Conservation (phyloP, 805 yeast species). For the Wickerhamomyces silvicola region DNA sequence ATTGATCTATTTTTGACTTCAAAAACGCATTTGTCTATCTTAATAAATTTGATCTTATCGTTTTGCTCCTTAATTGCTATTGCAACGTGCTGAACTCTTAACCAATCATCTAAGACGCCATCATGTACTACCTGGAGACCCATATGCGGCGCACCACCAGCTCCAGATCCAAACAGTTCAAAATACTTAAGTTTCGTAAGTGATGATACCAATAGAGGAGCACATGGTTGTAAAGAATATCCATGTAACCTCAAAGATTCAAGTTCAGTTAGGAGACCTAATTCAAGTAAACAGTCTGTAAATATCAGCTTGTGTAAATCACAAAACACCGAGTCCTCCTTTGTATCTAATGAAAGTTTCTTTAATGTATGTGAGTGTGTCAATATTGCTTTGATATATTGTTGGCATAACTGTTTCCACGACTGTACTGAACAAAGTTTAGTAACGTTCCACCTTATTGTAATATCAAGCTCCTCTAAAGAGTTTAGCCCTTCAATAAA, state of each 20-base stretch:
- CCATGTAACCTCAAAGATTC: constrained; percentile 37
- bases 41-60: constrained; percentile 31
- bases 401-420: constrained; percentile 18
- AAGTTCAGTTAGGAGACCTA: constrained; percentile 22
- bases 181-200: constrained; percentile 27
- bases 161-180: constrained; percentile 42
- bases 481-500: constrained; percentile 24
- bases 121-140: constrained; percentile 50
- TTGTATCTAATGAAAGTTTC: constrained; percentile 35
- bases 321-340: constrained; percentile 30
- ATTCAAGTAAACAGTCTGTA: constrained; percentile 14
- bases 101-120: constrained; percentile 51
- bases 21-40: constrained; percentile 45
- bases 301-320: constrained; percentile 26
- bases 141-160: constrained; percentile 48
- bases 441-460: constrained; percentile 34
- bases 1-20: constrained; percentile 23
- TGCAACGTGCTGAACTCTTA: constrained; percentile 49
- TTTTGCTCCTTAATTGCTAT: constrained; percentile 28
- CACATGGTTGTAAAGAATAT: constrained; percentile 23
- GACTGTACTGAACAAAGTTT: constrained; percentile 18
- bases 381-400: constrained; percentile 15
- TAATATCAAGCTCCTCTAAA: constrained; percentile 33
- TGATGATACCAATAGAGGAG: constrained; percentile 21
- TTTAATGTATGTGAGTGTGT: constrained; percentile 18